Evolutionary conservation across 345 rosid species (phyloP), one percentile per base, ranked within the genome.

Genomic region (Physaria fendleri): DNA sequence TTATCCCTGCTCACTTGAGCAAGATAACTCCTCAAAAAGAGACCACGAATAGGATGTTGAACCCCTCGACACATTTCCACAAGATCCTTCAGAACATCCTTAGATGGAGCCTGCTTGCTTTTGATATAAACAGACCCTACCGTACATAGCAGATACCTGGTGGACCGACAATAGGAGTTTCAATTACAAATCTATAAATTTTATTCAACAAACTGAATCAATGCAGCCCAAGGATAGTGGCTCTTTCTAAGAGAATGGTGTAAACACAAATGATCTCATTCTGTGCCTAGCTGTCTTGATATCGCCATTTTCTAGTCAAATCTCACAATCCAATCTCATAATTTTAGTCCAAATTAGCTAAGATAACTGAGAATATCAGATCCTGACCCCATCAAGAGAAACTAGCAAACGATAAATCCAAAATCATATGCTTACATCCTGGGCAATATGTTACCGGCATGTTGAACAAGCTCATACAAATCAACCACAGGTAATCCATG

Each of bases 41-140:
- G 85, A 35, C 95, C 95, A 28, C 95, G 90, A 9, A 87, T 73
- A 3, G 97, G 97, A 79, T 90, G 82, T 52, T 90, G 97, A 77
- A 90, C 81, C 28, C 83, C 91, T 17, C 87, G 94, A 64, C 97
- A 87, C 96, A 90, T 90, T 61, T 90, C 97, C 24, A 85, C 88
- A 33, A 90, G 91, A 74, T 87, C 96, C 55, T 83, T 83, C 14
- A 90, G 91, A 42, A 90, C 74, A 71, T 90, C 94, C 72, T 82
- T 87, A 0, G 94, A 76, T 21, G 88, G 91, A 66, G 84, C 91
- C 64, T 90, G 91, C 77, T 85, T 83, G 55, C 89, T 87, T 76
- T 85, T 85, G 64, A 90, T 87, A 40, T 82, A 90, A 43, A 87
- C 89, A 57, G 96, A 85, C 52, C 97, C 97, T 49, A 85, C 94